phyloP scores from a whole-genome alignment of 495 filamentous ascomycete genomes.

The Rhizodiscina lignyota region DNA sequence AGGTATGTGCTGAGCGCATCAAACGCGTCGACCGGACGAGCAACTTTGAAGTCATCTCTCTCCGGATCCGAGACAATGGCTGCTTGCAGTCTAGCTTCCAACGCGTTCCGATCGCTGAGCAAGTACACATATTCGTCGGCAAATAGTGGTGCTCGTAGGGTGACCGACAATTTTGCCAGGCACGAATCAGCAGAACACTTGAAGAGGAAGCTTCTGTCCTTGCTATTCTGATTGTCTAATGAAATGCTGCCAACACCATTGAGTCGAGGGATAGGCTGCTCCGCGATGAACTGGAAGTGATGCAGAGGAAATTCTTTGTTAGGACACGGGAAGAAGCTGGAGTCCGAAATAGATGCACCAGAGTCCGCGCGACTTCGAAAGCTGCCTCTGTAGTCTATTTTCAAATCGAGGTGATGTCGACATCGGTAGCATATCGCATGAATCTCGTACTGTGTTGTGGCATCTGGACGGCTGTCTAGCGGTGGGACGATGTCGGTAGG shows the following conservation, averaged over 20 bases:
- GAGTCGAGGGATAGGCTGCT: neutral
- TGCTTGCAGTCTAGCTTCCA: slow-evolving; percentile 33
- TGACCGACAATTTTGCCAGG: slow-evolving; percentile 35
- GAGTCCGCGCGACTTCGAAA: too few relatives aligned
- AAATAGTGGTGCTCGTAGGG: slow-evolving; percentile 37
- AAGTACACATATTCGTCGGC: slow-evolving; percentile 29
- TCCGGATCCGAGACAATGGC: slow-evolving; percentile 39
- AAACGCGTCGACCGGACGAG: slow-evolving; percentile 32
- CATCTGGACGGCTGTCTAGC: neutral
- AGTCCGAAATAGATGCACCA: slow-evolving; percentile 5
- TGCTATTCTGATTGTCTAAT: too few relatives aligned
- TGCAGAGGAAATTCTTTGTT: slow-evolving; percentile 19
- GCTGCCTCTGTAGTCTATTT: slow-evolving; percentile 24
- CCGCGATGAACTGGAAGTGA: slow-evolving; percentile 16
- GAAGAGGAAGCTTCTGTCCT: slow-evolving; percentile 25
- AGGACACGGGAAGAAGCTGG: too few relatives aligned
- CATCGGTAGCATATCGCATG: slow-evolving; percentile 18
- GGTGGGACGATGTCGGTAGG: slow-evolving; percentile 7
- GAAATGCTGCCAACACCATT: too few relatives aligned
- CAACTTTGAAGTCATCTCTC: slow-evolving; percentile 33
- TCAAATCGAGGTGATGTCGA: slow-evolving; percentile 35
- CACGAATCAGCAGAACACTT: slow-evolving; percentile 44
- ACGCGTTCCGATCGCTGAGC: slow-evolving; percentile 36
- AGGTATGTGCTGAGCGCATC: slow-evolving; percentile 45
- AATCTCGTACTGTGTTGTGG: neutral